Base-by-base conservation (phyloP, 176 grass and related monocot species). In the Poa annua region DNA sequence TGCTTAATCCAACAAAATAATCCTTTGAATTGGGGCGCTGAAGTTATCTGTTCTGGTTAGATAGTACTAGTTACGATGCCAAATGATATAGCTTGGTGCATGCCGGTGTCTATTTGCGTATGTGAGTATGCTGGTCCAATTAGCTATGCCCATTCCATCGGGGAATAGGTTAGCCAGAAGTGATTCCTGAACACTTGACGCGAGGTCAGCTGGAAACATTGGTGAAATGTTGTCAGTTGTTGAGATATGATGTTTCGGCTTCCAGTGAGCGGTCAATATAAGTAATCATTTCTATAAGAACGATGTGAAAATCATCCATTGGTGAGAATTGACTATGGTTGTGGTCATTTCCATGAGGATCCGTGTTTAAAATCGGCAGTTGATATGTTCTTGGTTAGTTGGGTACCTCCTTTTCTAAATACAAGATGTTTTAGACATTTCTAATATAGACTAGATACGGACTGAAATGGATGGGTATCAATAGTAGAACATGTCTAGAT, bases 31-130 rank as follows among this genome's bases (percentile, higher is more conserved):
- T n/a, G 4, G 78, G 29, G 6, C 10, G 35, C 19, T 64, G 11
- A 53, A 49, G 4, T 19, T 19, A 11, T 81, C 11, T 65, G 12
- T 72, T 73, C 22, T 73, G 4, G 19, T 11, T 65, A 26, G 35
- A 68, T 56, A 57, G 49, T 49, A 50, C 13, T 66, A 29, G 29
- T 29, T 62, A 57, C 16, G 5, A 15, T 74, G 61, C 50, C 49
- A 79, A 88, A 66, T 44, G 19, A 67, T 59, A 49, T 26, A 4
- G 48, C 7, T 88, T 80, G 15, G 24, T 75, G 20, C 17, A 75
- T n/a, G 34, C 60, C 47, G 20, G 65, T 51, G 16, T 26, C 21
- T 49, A 8, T 11, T 45, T 59, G 17, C 57, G 13, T 84, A 72
- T 83, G 52, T 9, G 41, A 62, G 7, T 57, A 9, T 59, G 14